Evolutionary conservation across 768 basidiomycete species (phyloP).

Genomic region (Boletus patriciae): DNA sequence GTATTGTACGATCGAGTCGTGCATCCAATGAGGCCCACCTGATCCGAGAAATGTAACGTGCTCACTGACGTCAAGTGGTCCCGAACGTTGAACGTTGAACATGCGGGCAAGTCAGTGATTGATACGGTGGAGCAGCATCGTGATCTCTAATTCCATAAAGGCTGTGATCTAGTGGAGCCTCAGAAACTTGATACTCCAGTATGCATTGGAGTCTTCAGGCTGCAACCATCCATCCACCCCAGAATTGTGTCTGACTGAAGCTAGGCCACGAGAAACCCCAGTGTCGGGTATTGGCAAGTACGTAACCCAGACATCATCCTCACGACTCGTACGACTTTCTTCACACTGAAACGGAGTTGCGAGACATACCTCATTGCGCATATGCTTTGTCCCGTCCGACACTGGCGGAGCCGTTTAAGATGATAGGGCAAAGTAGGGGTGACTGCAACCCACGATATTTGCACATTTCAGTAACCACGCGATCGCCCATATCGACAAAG

Average conservation of each 20-base stretch:
- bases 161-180: background rate
- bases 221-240: background rate
- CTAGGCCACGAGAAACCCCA: too few species aligned
- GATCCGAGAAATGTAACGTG: too few species aligned
- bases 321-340: too few species aligned
- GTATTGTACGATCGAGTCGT: too few species aligned
- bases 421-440: background rate
- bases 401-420: background rate
- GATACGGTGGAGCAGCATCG: background rate
- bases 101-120: too few species aligned
- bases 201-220: too few species aligned
- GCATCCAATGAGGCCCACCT: background rate
- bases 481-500: background rate
- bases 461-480: too few species aligned
- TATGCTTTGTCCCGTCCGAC: background rate
- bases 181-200: too few species aligned
- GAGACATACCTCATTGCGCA: background rate
- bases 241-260: background rate
- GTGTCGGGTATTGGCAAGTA: too few species aligned
- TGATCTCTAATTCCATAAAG: background rate
- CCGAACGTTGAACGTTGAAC: too few species aligned
- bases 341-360: background rate
- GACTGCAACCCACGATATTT: background rate
- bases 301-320: too few species aligned
- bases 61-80: too few species aligned